Percentiles rank a stretch among this genome's conserved stretches.
Conservation (phyloP, 768 basidiomycete genomes). For the Lyophyllum shimeji region DNA sequence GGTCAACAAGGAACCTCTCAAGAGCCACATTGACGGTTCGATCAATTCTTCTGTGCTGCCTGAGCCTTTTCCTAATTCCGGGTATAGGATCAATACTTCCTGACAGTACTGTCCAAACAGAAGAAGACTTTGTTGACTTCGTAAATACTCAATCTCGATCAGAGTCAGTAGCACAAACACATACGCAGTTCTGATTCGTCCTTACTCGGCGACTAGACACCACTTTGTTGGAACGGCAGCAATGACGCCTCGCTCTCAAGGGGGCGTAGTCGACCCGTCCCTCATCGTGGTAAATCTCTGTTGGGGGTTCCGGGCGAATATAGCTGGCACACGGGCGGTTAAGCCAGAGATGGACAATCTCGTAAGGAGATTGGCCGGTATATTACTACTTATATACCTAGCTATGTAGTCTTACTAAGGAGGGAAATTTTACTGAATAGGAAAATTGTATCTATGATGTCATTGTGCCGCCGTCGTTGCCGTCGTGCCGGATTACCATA, state of each 20-base stretch:
- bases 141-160: constrained; percentile 11
- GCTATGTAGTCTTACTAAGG: no score
- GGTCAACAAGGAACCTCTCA: constrained; percentile 10
- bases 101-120: constrained; percentile 8
- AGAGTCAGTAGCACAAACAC: background rate
- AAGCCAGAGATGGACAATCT: no score
- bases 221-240: constrained; percentile 17
- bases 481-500: no score
- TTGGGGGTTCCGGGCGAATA: no score
- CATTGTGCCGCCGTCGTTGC: no score
- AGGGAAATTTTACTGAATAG: no score
- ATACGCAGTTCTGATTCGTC: background rate
- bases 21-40: constrained; percentile 11
- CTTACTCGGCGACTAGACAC: constrained; percentile 4
- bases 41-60: background rate
- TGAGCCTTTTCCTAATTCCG: background rate
- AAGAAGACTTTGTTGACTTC: constrained; percentile 12
- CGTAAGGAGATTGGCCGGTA: no score
- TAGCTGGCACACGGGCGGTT: no score
- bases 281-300: background rate
- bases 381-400: no score
- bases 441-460: no score
- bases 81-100: constrained; percentile 5
- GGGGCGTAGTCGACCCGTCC: constrained; percentile 11
- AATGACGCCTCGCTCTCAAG: constrained; percentile 14